A percentile compares a stretch with the other conserved stretches of the same genome.
phyloP scores from a whole-genome alignment of 176 grass and related monocot genomes.

The Ensete glaucum region DNA sequence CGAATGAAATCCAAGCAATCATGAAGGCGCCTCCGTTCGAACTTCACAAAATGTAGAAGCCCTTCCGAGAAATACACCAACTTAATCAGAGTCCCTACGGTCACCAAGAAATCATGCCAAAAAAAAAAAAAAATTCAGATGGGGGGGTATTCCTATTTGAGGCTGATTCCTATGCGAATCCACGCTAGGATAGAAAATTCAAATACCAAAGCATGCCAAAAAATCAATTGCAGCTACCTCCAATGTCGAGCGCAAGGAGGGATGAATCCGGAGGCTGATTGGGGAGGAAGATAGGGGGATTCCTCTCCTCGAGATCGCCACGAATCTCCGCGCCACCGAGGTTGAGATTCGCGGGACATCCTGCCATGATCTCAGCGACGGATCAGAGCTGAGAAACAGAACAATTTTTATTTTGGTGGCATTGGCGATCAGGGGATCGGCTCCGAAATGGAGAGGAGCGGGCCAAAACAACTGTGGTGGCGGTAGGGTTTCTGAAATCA shows the following conservation, averaged over 20 bases:
- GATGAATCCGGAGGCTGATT: conserved; percentile 49
- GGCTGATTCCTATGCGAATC: not conserved
- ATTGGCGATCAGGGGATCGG: not conserved
- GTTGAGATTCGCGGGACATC: conserved; percentile 23
- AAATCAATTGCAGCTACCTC: conserved; percentile 25
- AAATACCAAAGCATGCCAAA: not conserved
- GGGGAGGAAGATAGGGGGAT: conserved; percentile 74
- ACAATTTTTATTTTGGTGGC: not conserved
- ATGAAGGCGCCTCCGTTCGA: conserved; percentile 64
- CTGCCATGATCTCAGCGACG: not conserved
- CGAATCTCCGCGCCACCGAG: conserved; percentile 76
- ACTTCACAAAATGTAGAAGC: conserved; percentile 73
- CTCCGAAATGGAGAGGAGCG: not conserved
- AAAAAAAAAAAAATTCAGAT: not conserved
- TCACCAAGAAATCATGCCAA: not conserved
- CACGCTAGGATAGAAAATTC: not conserved
- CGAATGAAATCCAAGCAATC: conserved; percentile 70
- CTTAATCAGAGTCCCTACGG: conserved; percentile 80
- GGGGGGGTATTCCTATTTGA: not conserved
- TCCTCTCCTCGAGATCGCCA: conserved; percentile 30
- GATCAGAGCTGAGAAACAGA: not conserved
- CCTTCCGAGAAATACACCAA: conserved; percentile 67
- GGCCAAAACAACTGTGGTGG: not conserved
- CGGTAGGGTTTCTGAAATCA: not conserved
- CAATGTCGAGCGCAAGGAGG: conserved; percentile 81